Percentiles rank a stretch among this genome's conserved stretches.
Conservation (phyloP, 345 rosid species). For the Gynandropsis gynandra region DNA sequence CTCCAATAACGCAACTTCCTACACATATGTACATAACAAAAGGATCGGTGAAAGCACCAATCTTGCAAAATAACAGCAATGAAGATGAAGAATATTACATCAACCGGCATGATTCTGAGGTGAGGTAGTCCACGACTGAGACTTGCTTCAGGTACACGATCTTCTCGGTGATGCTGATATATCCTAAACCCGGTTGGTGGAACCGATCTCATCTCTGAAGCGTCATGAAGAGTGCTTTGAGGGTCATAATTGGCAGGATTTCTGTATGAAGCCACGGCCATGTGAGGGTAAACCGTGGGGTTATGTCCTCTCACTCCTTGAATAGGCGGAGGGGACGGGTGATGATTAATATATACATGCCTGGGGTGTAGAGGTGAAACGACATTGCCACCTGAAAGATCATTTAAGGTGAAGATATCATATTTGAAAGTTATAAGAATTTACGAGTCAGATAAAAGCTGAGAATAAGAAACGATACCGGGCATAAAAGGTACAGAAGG, state of each 20-base stretch:
- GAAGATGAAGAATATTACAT: conserved; percentile 38
- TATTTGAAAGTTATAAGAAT: conserved; percentile 1
- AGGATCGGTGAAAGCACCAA: conserved; percentile 2
- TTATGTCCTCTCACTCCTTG: conserved; percentile 45
- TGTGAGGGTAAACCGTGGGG: conserved; percentile 42
- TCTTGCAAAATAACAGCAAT: conserved; percentile 8
- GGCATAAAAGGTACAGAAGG: conserved; percentile 48
- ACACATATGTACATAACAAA: conserved; percentile 16
- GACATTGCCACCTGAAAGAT: conserved; percentile 28
- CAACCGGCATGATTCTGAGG: conserved; percentile 45
- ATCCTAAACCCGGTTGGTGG: conserved; percentile 45
- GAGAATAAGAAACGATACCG: conserved; percentile 36
- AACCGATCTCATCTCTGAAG: conserved; percentile 41
- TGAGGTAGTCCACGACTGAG: conserved; percentile 44
- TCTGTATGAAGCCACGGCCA: conserved; percentile 37
- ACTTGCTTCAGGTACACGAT: conserved; percentile 30
- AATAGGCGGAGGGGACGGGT: conserved; percentile 35
- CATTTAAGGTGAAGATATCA: conserved; percentile 8
- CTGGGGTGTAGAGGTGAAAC: conserved; percentile 29
- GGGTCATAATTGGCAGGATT: too few species aligned
- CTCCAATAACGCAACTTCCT: conserved; percentile 69
- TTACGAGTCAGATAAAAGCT: conserved; percentile 9
- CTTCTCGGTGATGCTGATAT: conserved; percentile 36
- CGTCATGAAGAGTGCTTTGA: conserved; percentile 39
- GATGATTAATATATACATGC: conserved; percentile 36